phyloP scores from a whole-genome alignment of 2,329 filamentous ascomycete species.

The Colletotrichum eremochloae region DNA sequence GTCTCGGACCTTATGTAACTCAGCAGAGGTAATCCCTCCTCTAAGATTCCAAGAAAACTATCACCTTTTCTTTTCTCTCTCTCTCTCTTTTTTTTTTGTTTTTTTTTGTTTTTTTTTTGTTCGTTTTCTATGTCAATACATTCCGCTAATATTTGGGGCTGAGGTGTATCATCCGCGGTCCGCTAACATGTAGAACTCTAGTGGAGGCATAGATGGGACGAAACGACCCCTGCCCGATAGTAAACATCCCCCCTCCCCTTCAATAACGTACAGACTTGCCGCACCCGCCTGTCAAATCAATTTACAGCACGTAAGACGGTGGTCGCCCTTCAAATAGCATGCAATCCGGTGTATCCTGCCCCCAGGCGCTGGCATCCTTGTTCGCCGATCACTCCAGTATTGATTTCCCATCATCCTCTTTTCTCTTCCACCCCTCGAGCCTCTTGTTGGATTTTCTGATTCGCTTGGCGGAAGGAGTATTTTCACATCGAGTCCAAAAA shows the following conservation, averaged over 20 bases:
- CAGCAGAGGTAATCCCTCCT: too few relatives aligned
- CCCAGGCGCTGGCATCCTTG: constrained; percentile 8
- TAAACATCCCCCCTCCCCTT: neutral
- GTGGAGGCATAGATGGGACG: constrained; percentile 10
- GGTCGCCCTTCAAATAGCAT: neutral
- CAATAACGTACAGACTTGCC: neutral
- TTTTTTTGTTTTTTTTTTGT: too few relatives aligned
- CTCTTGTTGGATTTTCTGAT: neutral
- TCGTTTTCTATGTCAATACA: too few relatives aligned
- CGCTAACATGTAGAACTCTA: too few relatives aligned
- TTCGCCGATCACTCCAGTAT: neutral
- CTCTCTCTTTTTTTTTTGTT: too few relatives aligned
- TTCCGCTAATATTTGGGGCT: too few relatives aligned
- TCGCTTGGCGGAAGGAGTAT: neutral
- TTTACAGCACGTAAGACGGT: neutral
- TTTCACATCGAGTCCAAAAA: neutral
- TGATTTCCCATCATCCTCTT: neutral
- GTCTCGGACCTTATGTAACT: too few relatives aligned
- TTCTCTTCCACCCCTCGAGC: neutral
- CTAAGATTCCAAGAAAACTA: too few relatives aligned
- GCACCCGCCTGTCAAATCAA: neutral
- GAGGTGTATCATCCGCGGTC: too few relatives aligned
- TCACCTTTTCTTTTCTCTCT: too few relatives aligned
- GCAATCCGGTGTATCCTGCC: neutral
- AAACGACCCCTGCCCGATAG: constrained; percentile 3